Percentiles rank a stretch among this genome's conserved stretches.
These are phyloP conservation scores for Tagetes erecta DNA, from an alignment of 129 eudicot genomes.

Conservation along the genomic window DNA sequence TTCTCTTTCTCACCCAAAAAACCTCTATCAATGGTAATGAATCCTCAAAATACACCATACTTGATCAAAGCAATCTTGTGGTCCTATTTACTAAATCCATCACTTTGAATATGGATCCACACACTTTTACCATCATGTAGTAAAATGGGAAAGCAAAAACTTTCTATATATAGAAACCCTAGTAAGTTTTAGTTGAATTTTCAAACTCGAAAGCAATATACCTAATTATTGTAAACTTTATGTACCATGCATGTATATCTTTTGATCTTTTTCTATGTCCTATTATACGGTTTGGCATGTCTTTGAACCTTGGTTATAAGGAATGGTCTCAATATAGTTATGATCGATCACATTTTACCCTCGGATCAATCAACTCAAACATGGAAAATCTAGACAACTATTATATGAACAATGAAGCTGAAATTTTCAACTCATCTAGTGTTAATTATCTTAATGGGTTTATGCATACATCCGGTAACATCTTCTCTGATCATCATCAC, in stretches of 20 bases:
- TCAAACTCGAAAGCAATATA: constrained; percentile 30
- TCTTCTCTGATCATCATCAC: constrained; percentile 27
- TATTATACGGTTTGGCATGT: constrained; percentile 27
- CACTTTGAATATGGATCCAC: constrained; percentile 40
- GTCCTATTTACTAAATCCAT: constrained; percentile 51
- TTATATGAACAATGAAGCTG: constrained; percentile 41
- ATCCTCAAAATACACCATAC: constrained; percentile 53
- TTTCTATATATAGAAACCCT: constrained; percentile 41
- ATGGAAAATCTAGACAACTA: constrained; percentile 41
- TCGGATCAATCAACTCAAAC: constrained; percentile 26
- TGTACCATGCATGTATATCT: constrained; percentile 36
- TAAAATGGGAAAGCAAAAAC: constrained; percentile 30
- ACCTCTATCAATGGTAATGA: constrained; percentile 28
- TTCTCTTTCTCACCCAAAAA: constrained; percentile 37
- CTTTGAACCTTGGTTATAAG: constrained; percentile 23
- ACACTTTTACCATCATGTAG: constrained; percentile 36
- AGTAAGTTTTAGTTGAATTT: constrained; percentile 36
- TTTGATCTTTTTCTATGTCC: constrained; percentile 4
- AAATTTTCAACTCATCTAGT: constrained; percentile 34
- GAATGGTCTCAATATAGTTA: constrained; percentile 22
- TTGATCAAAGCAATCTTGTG: constrained; percentile 43
- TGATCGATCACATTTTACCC: background rate
- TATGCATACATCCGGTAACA: constrained; percentile 39
- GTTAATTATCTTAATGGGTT: constrained; percentile 36
- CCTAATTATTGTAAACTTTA: constrained; percentile 38